phyloP scores from a whole-genome alignment of 805 yeast species.

The Starmera amethionina region DNA sequence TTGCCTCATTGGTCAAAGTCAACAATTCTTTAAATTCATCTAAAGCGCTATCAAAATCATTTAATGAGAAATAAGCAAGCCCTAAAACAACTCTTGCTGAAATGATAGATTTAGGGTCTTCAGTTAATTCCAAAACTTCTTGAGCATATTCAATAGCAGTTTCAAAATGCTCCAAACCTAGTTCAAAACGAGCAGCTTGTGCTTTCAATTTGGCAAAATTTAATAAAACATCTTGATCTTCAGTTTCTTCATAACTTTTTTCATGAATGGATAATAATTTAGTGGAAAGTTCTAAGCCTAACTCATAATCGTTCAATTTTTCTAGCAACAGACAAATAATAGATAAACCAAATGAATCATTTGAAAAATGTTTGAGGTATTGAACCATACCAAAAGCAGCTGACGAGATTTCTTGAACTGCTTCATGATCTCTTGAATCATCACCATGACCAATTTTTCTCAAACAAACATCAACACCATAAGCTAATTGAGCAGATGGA shows the following conservation, averaged over 20 bases:
- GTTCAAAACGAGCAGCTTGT: constrained; percentile 59
- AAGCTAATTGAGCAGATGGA: constrained; percentile 59
- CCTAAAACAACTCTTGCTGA: constrained; percentile 71
- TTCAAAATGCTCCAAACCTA: constrained; percentile 50
- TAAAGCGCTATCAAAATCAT: constrained; percentile 55
- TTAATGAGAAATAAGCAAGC: constrained; percentile 52
- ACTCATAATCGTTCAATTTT: constrained; percentile 51
- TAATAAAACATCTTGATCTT: constrained; percentile 33
- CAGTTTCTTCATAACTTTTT: constrained; percentile 43
- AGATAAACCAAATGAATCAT: constrained; percentile 46
- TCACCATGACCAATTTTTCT: constrained; percentile 32
- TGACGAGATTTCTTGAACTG: constrained; percentile 54
- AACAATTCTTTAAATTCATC: constrained; percentile 60
- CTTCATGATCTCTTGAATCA: constrained; percentile 45
- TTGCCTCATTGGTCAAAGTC: constrained; percentile 43
- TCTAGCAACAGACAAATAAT: constrained; percentile 53
- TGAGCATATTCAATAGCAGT: constrained; percentile 54
- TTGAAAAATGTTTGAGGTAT: constrained; percentile 52
- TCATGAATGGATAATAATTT: constrained; percentile 43
- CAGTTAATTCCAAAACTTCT: constrained; percentile 38
- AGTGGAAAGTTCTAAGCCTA: constrained; percentile 39
- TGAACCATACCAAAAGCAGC: constrained; percentile 60
- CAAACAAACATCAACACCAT: constrained; percentile 49
- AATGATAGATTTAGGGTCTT: constrained; percentile 25
- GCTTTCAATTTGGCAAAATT: constrained; percentile 53